Evolutionary conservation across 495 filamentous ascomycete genomes (phyloP).

Genomic region (Hypoxylon lienhwacheense): DNA sequence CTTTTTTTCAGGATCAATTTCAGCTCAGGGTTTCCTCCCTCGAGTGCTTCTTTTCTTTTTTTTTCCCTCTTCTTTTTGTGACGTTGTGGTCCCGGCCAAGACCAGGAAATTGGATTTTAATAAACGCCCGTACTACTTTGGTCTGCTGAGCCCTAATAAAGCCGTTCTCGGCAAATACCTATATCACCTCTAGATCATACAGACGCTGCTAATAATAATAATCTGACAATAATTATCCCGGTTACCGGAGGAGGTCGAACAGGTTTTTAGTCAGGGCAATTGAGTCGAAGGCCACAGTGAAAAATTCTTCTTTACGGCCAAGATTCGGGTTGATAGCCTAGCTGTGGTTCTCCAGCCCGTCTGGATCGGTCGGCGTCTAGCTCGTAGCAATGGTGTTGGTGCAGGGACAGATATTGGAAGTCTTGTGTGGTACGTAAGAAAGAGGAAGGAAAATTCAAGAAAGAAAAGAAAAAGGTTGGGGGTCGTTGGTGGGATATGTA

Average conservation of each 20-base stretch:
- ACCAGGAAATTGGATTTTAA: slow-evolving; percentile 15
- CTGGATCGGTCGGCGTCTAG: slow-evolving; percentile 8
- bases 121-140: slow-evolving; percentile 7
- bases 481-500: slow-evolving; percentile 32
- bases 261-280: background rate
- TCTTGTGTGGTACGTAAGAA: slow-evolving; percentile 17
- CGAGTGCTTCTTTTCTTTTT: too few relatives aligned
- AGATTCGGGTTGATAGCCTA: background rate
- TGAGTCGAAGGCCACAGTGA: background rate
- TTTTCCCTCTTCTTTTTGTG: too few relatives aligned
- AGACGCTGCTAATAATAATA: slow-evolving; percentile 8
- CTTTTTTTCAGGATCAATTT: slow-evolving; percentile 8
- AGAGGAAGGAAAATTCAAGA: background rate
- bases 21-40: slow-evolving; percentile 4
- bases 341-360: slow-evolving; percentile 5
- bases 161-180: background rate
- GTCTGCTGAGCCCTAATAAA: slow-evolving; percentile 8
- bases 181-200: background rate
- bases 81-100: slow-evolving; percentile 4
- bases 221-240: background rate
- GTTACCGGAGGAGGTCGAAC: background rate
- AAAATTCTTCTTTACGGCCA: too few relatives aligned
- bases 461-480: slow-evolving; percentile 22
- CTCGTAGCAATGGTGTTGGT: slow-evolving; percentile 21
- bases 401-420: slow-evolving; percentile 21